These are phyloP conservation scores for Leishmania mexicana DNA, from an alignment of 208 protist species.

Conservation along the genomic window DNA sequence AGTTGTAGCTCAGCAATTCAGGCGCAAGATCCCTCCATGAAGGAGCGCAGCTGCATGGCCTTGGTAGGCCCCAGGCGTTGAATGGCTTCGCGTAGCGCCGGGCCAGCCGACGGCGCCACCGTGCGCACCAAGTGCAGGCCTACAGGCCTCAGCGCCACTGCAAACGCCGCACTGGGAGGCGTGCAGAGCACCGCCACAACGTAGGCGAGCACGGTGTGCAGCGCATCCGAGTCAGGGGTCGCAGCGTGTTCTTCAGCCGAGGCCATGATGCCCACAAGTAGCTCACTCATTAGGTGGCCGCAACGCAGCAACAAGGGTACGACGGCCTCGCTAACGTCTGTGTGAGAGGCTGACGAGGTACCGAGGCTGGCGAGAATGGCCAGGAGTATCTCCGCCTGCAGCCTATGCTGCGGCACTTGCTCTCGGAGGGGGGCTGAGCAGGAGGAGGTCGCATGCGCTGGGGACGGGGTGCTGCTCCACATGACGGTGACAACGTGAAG, in stretches of 20 bases:
- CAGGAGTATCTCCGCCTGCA: conserved; percentile 6
- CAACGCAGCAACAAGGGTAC: conserved; percentile 18
- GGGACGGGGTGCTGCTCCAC: neutral
- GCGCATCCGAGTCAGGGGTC: conserved; percentile 8
- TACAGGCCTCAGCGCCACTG: conserved; percentile 33
- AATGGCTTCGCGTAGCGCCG: conserved; percentile 54
- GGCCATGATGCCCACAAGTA: conserved; percentile 16
- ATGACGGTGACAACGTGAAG: conserved; percentile 5
- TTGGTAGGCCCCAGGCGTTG: conserved; percentile 41
- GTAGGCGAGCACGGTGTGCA: conserved; percentile 24
- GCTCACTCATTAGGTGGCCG: conserved; percentile 17
- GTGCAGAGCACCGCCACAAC: conserved; percentile 43
- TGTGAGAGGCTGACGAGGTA: neutral
- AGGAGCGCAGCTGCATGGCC: conserved; percentile 45
- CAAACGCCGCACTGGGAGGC: neutral
- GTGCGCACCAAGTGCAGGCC: conserved; percentile 41
- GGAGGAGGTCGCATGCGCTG: neutral
- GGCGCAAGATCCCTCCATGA: conserved; percentile 65
- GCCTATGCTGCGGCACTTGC: conserved; percentile 7
- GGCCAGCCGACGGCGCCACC: conserved; percentile 35
- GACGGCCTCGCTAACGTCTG: neutral
- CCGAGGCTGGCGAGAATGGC: conserved; percentile 18
- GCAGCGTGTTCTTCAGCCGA: neutral
- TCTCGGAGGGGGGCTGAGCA: neutral
- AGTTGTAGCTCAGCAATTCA: neutral